Evolutionary conservation across 352 stramenopile genomes (phyloP).

Genomic region (Elongisporangium senticosum): DNA sequence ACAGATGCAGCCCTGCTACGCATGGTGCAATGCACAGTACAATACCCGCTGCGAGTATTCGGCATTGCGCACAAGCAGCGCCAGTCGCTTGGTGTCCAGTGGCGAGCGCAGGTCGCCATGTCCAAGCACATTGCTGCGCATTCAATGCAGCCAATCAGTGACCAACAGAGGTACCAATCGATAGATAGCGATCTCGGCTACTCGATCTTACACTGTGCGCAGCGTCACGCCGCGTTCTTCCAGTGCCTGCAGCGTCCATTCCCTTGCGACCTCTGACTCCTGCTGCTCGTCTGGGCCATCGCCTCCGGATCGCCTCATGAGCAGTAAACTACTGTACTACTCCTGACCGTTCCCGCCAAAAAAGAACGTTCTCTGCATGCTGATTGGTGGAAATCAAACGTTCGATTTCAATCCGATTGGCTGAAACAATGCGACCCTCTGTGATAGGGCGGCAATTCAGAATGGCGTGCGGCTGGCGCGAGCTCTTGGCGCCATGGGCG

Average conservation of each 20-base stretch:
- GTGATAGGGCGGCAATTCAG: neutral
- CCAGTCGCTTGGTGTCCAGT: constrained; percentile 58
- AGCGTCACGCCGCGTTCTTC: neutral
- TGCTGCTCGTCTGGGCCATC: neutral
- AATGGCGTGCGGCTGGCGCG: neutral
- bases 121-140: constrained; percentile 51
- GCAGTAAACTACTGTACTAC: neutral
- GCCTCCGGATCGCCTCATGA: neutral
- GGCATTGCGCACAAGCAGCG: constrained; percentile 62
- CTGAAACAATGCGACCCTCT: neutral
- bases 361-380: neutral
- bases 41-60: constrained; percentile 57
- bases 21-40: neutral
- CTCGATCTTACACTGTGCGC: neutral
- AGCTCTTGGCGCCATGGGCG: neutral
- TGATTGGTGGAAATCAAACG: neutral
- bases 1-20: neutral
- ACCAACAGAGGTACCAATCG: neutral
- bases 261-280: neutral
- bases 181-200: neutral
- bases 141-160: neutral
- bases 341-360: neutral
- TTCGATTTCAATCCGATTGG: neutral
- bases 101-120: constrained; percentile 46
- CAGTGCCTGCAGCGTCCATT: neutral